Base-by-base conservation (phyloP, 805 yeast species). In the Osmozyma mogii region DNA sequence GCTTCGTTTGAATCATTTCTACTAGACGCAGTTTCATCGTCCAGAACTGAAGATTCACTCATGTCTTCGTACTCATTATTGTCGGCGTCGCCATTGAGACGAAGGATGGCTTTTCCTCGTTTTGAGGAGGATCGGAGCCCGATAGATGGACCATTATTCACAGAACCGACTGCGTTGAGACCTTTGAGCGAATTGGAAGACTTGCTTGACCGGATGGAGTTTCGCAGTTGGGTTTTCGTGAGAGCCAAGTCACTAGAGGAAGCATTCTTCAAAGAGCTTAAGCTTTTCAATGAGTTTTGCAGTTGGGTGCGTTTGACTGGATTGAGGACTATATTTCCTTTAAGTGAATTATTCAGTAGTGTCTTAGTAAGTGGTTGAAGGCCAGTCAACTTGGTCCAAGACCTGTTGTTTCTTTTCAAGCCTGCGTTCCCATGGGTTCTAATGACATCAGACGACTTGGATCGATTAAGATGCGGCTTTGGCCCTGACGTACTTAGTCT, bases 381-480 rank as follows among this genome's bases (percentile, higher is more conserved):
- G 4, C 55, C 55, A 4, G 52, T 34, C 10, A 59, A 29, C 39
- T 60, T 63, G 5, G 65, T 59, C 23, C 47, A 50, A 3, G 67
- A 60, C 17, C 64, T 41, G 38, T 54, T 57, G 35, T 51, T 60
- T 23, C 65, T 37, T 25, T 50, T 58, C 18, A 56, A 34, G 3
- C 43, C 43, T 3, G 45, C 38, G n/a, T 38, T 33, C 14, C 47
- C 25, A 12, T 52, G 36, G 24, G 55, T 46, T 7, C 49, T 32
- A 12, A 62, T 47, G 1, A 61, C 67, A 31, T 63, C 69, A 3
- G 66, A 52, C 7, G 68, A 61, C 30, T 59, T 62, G 13, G 67
- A 59, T 30, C 68, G 40, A 37, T 49, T 52, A 27, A 63, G 44
- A 16, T 45, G 33, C 5, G 68, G 68, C n/a, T n/a, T n/a, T n/a